Evolutionary conservation across 2,329 filamentous ascomycete species (phyloP).

Genomic region (Tolypocladium nubicola): DNA sequence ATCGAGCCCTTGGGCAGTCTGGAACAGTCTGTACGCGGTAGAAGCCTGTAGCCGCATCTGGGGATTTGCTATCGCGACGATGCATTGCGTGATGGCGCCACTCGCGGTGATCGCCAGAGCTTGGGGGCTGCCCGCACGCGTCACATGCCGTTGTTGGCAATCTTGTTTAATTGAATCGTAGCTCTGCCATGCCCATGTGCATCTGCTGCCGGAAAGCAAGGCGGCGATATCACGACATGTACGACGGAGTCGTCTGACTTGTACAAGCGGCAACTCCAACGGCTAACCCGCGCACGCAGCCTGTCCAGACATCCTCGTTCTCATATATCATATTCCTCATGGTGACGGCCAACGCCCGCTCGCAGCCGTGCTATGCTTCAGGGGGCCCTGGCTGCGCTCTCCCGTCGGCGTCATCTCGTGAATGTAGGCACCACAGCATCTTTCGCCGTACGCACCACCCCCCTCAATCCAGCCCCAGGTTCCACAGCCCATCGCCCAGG

Average conservation of each 20-base stretch:
- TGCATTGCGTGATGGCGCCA: background rate
- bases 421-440: background rate
- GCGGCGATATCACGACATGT: too few relatives aligned
- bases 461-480: conserved; percentile 40
- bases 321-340: background rate
- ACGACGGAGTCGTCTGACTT: too few relatives aligned
- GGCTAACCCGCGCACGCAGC: too few relatives aligned
- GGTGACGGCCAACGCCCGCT: background rate
- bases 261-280: too few relatives aligned
- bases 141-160: background rate
- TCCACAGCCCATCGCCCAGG: conserved; percentile 90
- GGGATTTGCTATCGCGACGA: background rate
- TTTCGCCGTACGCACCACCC: background rate
- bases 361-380: background rate
- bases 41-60: background rate
- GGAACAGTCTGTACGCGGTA: too few relatives aligned
- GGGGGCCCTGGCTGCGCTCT: background rate
- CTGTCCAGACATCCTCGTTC: background rate
- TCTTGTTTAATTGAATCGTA: too few relatives aligned
- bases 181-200: too few relatives aligned
- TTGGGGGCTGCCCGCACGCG: too few relatives aligned
- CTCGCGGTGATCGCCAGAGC: background rate
- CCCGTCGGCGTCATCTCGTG: background rate
- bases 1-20: too few relatives aligned
- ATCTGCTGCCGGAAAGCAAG: too few relatives aligned